These are phyloP conservation scores for Magnaporthiopsis incrustans DNA, from an alignment of 2,329 filamentous ascomycete genomes.

Conservation along the genomic window DNA sequence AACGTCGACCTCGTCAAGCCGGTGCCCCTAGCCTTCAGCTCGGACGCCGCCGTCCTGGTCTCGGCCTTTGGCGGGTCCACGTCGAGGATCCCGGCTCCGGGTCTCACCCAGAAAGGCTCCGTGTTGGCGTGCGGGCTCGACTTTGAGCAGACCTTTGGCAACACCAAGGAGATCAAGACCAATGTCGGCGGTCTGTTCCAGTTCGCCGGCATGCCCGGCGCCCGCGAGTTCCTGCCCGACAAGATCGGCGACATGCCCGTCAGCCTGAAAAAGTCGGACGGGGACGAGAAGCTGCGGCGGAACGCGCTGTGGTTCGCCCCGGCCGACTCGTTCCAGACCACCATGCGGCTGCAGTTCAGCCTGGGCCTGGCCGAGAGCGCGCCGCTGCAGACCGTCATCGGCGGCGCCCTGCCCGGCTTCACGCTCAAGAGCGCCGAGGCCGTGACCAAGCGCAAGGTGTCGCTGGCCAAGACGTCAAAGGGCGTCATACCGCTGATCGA, in stretches of 20 bases:
- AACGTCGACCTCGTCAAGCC: not conserved
- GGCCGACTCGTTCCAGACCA: not conserved
- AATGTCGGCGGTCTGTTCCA: not conserved
- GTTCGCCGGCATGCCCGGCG: not conserved
- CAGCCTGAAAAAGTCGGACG: not conserved
- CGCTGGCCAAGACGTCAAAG: not conserved
- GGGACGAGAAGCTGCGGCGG: not conserved
- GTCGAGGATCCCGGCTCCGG: not conserved
- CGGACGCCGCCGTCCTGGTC: not conserved
- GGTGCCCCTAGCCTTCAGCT: not conserved
- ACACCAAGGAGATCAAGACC: not conserved
- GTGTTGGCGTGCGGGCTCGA: not conserved
- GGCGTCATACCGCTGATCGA: not conserved
- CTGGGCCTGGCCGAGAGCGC: not conserved
- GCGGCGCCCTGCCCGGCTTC: not conserved
- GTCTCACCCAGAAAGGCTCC: not conserved
- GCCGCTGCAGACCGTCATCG: not conserved
- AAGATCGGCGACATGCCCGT: not conserved
- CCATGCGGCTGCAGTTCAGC: not conserved
- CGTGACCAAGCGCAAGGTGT: not conserved
- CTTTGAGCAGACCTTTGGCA: not conserved
- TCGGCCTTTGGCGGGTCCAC: not conserved
- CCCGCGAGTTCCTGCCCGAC: not conserved
- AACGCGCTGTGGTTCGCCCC: conserved; percentile 3
- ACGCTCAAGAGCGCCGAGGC: not conserved